Evolutionary conservation across 2,329 filamentous ascomycete genomes (phyloP), one percentile per base, ranked within the genome.

Genomic region (Colletotrichum higginsianum): DNA sequence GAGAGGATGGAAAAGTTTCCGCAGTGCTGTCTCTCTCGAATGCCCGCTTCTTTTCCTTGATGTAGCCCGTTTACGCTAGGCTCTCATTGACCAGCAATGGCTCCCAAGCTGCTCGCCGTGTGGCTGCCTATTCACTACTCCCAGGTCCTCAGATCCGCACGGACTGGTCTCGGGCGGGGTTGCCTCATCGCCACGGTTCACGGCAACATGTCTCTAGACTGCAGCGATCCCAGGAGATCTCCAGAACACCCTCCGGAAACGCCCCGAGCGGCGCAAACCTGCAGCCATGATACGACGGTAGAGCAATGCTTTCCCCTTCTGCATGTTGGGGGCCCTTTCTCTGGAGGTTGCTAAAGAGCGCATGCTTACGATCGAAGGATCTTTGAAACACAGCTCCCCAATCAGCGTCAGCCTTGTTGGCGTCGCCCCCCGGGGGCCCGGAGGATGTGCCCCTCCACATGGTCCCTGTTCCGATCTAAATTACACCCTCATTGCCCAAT

Each of bases 141-240:
- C 47, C 40, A 56, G 46, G 69, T 69, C 56, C 69, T 68, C 69
- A 55, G 69, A 69, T 69, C 65, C 55, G 69, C 69, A 72, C 69
- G 53, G 69, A 72, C 69, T 63, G 69, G 65, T 57, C 69, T 55
- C 69, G 65, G 68, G 42, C 65, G 50, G 52, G 46, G 60, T 47
- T 67, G 42, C 47, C 38, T 69, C 65, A 58, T 72, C 57, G 69
- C 65, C 65, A 68, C 69, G 21, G 69, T 42, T 55, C 52, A 63
- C 58, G 30, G 68, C 68, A 68, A 44, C 50, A 58, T 40, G 69
- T 63, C 26, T 71, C 58, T 52, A 35, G 30, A 9, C 30, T 9
- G 2, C 30, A 64, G 49, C 40, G 47, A 72, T 62, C 30, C 46
- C 52, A 69, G 63, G 58, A 64, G 40, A 64, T 69, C 65, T 68